Conservation (phyloP, 805 yeast species). For the Candida manassasensis region DNA sequence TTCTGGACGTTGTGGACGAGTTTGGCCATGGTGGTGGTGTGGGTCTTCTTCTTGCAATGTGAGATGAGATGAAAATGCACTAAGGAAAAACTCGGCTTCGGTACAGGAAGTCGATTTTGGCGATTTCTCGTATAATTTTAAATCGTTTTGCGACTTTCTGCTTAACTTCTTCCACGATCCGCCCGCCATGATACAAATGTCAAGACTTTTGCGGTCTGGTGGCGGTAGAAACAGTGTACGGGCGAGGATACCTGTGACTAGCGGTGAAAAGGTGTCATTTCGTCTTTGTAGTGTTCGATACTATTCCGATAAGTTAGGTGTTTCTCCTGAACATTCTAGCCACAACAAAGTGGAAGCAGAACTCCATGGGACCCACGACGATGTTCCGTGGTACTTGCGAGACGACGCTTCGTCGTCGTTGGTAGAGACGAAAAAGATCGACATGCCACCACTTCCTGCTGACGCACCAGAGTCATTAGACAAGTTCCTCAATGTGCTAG, state of each 20-base stretch:
- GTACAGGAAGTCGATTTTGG: slow-evolving; percentile 7
- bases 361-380: slow-evolving; percentile 1
- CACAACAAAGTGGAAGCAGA: slow-evolving; percentile 1
- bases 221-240: no score
- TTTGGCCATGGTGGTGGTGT: slow-evolving; percentile 53
- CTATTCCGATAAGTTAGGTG: no score
- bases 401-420: slow-evolving; percentile 33
- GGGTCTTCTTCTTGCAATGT: slow-evolving; percentile 1
- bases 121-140: no score
- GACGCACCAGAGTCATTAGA: slow-evolving; percentile 51
- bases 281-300: no score
- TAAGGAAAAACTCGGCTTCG: background rate
- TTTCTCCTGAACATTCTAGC: no score
- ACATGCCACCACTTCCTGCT: slow-evolving; percentile 56
- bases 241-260: no score
- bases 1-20: slow-evolving; percentile 88
- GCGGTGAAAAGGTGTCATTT: no score
- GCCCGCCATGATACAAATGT: no score
- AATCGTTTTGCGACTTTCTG: no score
- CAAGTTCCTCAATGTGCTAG: slow-evolving; percentile 43
- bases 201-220: no score
- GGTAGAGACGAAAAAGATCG: slow-evolving; percentile 16
- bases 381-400: slow-evolving; percentile 60
- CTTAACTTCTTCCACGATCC: no score
- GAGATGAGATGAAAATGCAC: background rate